Evolutionary conservation across 2,329 filamentous ascomycete species (phyloP).

Genomic region (Penicillium brasilianum): DNA sequence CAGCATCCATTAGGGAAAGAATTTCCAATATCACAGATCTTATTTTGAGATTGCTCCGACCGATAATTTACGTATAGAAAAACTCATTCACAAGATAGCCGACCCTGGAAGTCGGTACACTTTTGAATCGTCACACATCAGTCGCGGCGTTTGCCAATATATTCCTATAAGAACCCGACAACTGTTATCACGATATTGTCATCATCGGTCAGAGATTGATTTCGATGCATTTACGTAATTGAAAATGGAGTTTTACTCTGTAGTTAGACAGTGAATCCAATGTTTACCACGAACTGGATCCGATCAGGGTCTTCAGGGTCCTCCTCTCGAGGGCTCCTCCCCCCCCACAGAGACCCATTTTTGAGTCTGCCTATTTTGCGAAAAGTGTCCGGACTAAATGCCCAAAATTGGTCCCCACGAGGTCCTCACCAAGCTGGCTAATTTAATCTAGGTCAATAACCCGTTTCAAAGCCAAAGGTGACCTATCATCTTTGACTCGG

Average conservation of each 20-base stretch:
- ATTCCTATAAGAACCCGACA: not conserved
- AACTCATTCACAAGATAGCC: too few relatives aligned
- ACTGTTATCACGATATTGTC: not conserved
- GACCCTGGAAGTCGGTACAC: too few relatives aligned
- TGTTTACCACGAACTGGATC: not conserved
- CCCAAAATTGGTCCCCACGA: not conserved
- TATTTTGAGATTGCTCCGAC: too few relatives aligned
- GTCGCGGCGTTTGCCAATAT: too few relatives aligned
- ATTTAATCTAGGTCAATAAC: not conserved
- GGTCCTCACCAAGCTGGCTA: not conserved
- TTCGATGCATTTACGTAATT: not conserved
- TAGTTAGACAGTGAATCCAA: not conserved
- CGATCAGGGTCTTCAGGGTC: not conserved
- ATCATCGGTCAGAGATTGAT: not conserved
- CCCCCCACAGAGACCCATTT: not conserved
- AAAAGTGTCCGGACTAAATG: not conserved
- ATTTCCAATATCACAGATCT: too few relatives aligned
- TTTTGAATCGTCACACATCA: too few relatives aligned
- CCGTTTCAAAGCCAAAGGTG: not conserved
- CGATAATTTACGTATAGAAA: too few relatives aligned
- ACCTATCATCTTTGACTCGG: not conserved
- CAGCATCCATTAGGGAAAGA: too few relatives aligned
- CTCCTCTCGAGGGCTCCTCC: too few relatives aligned
- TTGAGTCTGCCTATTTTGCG: not conserved
- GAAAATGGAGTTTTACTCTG: not conserved